Evolutionary conservation across 2,329 filamentous ascomycete genomes (phyloP).

Genomic region (Graphilbum fragrans): DNA sequence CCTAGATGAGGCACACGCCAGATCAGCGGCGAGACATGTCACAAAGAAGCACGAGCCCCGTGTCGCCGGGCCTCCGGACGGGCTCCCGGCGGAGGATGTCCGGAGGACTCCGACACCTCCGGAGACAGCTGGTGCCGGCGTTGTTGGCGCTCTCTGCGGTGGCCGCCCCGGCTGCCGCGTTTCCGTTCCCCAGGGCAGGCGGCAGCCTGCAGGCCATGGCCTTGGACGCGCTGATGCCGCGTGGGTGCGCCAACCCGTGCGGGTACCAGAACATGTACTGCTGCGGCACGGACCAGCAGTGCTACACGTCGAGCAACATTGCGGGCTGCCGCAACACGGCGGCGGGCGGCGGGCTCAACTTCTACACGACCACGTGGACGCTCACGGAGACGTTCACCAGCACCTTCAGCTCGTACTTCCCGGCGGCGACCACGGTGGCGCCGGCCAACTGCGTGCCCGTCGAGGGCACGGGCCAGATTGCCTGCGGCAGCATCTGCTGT

Average conservation of each 20-base stretch:
- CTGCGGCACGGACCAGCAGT: constrained; percentile 35
- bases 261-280: constrained; percentile 43
- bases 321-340: constrained; percentile 34
- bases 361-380: constrained; percentile 48
- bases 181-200: constrained; percentile 35
- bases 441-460: constrained; percentile 36
- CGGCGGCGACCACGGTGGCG: constrained; percentile 23
- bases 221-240: constrained; percentile 36
- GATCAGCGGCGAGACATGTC: no score
- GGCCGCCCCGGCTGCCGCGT: constrained; percentile 21
- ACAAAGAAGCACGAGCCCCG: no score
- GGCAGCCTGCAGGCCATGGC: constrained; percentile 29
- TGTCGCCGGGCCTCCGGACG: no score
- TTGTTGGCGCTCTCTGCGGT: constrained; percentile 1
- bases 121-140: background rate
- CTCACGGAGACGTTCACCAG: constrained; percentile 48
- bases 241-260: constrained; percentile 40
- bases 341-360: constrained; percentile 16
- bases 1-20: no score
- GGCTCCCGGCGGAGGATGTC: no score
- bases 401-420: constrained; percentile 38
- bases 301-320: constrained; percentile 37
- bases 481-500: constrained; percentile 62
- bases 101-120: background rate
- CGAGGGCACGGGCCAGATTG: constrained; percentile 37